Evolutionary conservation across 768 basidiomycete genomes (phyloP), one percentile per base, ranked within the genome.

Genomic region (Paxillus ammoniavirescens): DNA sequence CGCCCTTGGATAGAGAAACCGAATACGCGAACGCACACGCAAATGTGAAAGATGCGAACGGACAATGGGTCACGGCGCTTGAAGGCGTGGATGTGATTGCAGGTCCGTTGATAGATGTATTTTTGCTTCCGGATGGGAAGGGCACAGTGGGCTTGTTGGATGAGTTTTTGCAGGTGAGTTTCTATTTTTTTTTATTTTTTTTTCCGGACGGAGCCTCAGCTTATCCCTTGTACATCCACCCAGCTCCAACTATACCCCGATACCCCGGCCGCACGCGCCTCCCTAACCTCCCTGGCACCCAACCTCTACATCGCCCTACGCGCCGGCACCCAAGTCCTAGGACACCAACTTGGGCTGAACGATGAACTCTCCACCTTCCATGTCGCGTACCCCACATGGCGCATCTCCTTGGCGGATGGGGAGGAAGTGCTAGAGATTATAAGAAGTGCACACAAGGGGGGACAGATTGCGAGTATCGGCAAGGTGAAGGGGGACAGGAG

Each of bases 401-500:
- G 81, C 13, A 65, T 84, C 14, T 74, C 79, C 18, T 67, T 92
- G 36, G 73, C 78, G 0, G 68, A 72, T 0, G 77, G 74, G 26
- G 89, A 94, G 62, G 73, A 75, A 21, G 75, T 93, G n/a, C 71
- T 75, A 42, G 61, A 77, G 0, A 68, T 87, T 53, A 67, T 86
- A 21, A 73, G 75, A 38, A 77, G 79, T 28, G 62, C 74, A 9
- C 61, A 74, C 54, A 62, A 50, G 26, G 52, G 52, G 10, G 77
- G 77, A 51, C 80, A 83, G 1, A 73, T 92, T 33, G 93, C 94
- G 0, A 89, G 86, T 1, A 70, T 87, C 30, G 96, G 95, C 4
- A 86, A 86, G 61, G 93, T 96, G 4, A 75, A 92, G 4, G 94
- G 91, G 2, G 88, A 95, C 68, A 83, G 93, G 49, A 85, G 83